Evolutionary conservation across 73 alveolate genomes (phyloP), one percentile per base, ranked within the genome.

Genomic region (Paraurostyla sp.): DNA sequence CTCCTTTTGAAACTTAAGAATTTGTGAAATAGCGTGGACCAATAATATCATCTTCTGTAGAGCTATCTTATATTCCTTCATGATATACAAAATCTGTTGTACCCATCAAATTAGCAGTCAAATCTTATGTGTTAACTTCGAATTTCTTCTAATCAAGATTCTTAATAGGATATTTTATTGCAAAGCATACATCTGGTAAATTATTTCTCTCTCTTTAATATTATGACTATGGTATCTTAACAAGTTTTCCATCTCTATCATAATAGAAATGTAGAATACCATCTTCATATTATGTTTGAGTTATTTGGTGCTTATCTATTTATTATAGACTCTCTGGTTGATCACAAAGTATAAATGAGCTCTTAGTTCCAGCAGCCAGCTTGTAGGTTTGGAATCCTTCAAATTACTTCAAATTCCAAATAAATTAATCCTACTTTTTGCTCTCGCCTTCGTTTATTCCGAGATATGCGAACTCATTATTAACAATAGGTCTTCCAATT

Each of bases 181-280:
- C 87, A 27, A 46, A 75, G 71, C 87, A 43, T n/a, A 75, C 27
- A 29, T 41, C 87, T n/a, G 87, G 87, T 13, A 75, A 40, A 25
- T 7, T 25, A 0, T 25, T 48, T 25, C 46, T 41, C 46, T 18
- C 9, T 41, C 0, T 6, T 25, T 22, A 23, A 46, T 43, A 75
- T 9, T 75, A 9, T 11, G 68, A n/a, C n/a, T n/a, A n/a, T n/a
- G n/a, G n/a, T n/a, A 75, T 29, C 52, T 4, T 29, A 0, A 75
- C 52, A n/a, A 40, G 41, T 11, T 75, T 46, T 18, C 73, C 87
- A 4, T 38, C 35, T 27, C 45, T n/a, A n/a, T n/a, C n/a, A 40
- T 45, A 23, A 50, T 46, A 75, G 87, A 75, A 75, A 51, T 75
- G 87, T 23, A 75, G 16, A 9, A 69, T 9, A 35, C 65, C 78